A percentile compares a stretch with the other conserved stretches of the same genome.
Evolutionary conservation across 805 yeast species (phyloP).

Genomic region (Sugiyamaella marilandica): DNA sequence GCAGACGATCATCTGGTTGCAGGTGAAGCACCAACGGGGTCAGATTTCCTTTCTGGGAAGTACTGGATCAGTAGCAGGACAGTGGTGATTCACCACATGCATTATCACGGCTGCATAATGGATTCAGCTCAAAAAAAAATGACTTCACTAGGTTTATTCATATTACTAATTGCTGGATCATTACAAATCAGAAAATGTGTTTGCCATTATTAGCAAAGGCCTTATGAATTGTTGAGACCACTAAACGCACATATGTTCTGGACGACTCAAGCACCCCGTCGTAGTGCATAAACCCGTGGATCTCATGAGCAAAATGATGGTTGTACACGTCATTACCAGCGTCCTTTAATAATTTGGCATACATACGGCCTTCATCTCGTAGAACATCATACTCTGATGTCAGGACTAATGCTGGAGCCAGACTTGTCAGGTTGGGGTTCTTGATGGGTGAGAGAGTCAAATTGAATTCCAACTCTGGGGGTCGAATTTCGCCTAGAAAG

Average conservation of each 20-base stretch:
- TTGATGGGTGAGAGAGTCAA: slow-evolving; percentile 3
- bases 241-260: slow-evolving; percentile 1
- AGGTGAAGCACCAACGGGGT: too few species aligned
- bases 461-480: slow-evolving; percentile 5
- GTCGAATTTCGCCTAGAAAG: slow-evolving; percentile 1
- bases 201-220: slow-evolving; percentile 3
- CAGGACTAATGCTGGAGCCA: slow-evolving; percentile 8
- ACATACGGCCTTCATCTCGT: slow-evolving; percentile 7
- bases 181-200: neutral
- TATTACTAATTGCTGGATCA: neutral
- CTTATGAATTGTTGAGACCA: slow-evolving; percentile 1
- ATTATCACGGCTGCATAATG: too few species aligned
- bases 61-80: too few species aligned
- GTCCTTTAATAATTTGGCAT: slow-evolving; percentile 6
- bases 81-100: too few species aligned
- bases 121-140: too few species aligned
- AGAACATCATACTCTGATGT: slow-evolving; percentile 9
- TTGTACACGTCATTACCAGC: slow-evolving; percentile 4
- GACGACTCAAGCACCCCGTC: slow-evolving; percentile 7
- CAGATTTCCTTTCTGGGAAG: too few species aligned
- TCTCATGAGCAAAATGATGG: slow-evolving; percentile 7
- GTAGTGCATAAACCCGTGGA: slow-evolving; percentile 7
- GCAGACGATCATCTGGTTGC: too few species aligned
- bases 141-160: too few species aligned
- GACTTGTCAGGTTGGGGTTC: slow-evolving; percentile 4